Evolutionary conservation across 352 stramenopile species (phyloP).

Genomic region (Phytophthora nicotianae): DNA sequence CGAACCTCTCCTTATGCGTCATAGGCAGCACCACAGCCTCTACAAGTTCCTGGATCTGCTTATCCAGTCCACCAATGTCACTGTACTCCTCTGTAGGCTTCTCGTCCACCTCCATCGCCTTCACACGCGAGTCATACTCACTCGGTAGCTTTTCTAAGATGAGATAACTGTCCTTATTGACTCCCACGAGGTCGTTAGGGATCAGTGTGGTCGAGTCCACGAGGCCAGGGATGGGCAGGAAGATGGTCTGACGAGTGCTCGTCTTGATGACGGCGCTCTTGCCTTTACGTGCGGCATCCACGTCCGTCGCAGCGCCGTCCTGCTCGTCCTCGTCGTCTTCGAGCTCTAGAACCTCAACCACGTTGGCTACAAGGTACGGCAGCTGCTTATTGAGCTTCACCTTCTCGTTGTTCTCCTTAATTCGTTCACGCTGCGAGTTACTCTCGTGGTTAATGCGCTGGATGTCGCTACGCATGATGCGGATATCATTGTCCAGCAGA

Average conservation of each 20-base stretch:
- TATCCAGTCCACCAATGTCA: conserved; percentile 97
- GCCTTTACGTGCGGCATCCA: conserved; percentile 90
- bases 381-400: conserved; percentile 99
- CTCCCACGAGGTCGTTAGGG: conserved; percentile 97
- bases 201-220: conserved; percentile 95
- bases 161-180: conserved; percentile 99
- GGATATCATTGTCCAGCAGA: conserved; percentile 96
- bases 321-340: conserved; percentile 94
- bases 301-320: conserved; percentile 92
- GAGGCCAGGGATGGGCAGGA: conserved; percentile 97
- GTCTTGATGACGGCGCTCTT: conserved; percentile 98
- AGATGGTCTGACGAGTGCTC: conserved; percentile 98
- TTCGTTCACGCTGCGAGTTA: conserved; percentile 92
- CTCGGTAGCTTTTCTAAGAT: conserved; percentile 98
- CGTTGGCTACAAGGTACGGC: conserved; percentile 98
- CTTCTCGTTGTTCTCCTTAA: conserved; percentile 99
- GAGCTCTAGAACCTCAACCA: conserved; percentile 93
- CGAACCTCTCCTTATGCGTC: conserved; percentile 98
- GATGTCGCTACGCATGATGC: conserved; percentile 97
- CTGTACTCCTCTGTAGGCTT: conserved; percentile 95
- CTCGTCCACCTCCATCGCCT: conserved; percentile 98
- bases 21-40: conserved; percentile 98
- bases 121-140: conserved; percentile 98
- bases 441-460: conserved; percentile 97
- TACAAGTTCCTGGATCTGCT: conserved; percentile 99